Conservation (phyloP, 305 asterid genomes). For the Solanum aculeatissimum region DNA sequence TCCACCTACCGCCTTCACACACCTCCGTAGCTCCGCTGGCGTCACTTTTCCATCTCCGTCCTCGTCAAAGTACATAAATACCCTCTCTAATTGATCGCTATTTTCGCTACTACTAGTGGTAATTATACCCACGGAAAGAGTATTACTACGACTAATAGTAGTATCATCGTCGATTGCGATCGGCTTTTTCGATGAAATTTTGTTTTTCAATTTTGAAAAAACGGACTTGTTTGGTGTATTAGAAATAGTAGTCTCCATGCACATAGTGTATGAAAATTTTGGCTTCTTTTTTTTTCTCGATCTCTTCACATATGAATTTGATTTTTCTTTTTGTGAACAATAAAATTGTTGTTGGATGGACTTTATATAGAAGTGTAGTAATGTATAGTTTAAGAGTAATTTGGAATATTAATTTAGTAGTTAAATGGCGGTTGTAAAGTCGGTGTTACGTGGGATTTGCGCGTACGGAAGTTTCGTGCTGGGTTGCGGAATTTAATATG, state of each 20-base stretch:
- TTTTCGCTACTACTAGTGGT: conserved; percentile 4
- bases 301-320: neutral
- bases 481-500: neutral
- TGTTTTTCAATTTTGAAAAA: neutral
- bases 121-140: neutral
- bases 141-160: neutral
- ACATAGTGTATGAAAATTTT: neutral
- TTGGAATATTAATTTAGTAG: neutral
- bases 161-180: neutral
- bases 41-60: conserved; percentile 44
- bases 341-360: neutral
- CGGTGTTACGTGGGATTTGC: neutral
- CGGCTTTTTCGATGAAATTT: neutral
- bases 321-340: neutral
- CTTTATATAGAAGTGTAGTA: neutral
- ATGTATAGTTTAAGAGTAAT: neutral
- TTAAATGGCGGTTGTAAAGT: neutral
- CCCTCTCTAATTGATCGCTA: conserved; percentile 21
- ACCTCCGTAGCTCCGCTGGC: conserved; percentile 32
- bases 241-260: neutral
- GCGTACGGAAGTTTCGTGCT: conserved; percentile 4
- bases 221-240: neutral
- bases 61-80: conserved; percentile 37
- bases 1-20: conserved; percentile 38
- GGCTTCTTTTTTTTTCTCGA: neutral